phyloP scores from a whole-genome alignment of 345 rosid species.

The Lepidium didymum region DNA sequence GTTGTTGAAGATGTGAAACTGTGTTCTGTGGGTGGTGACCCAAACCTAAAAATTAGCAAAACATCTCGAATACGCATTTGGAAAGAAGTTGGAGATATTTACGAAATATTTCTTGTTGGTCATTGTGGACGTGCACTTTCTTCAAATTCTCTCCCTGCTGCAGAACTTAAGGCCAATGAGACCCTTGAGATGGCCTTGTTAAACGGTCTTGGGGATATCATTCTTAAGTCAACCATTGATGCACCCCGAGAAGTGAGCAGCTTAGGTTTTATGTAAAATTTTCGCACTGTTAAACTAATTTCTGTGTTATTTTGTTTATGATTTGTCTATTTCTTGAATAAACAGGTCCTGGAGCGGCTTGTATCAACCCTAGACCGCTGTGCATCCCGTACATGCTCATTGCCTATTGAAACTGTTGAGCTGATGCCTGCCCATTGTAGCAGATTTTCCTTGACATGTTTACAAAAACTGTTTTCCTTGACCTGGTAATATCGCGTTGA shows the following conservation, averaged over 20 bases:
- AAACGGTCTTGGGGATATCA: constrained; percentile 64
- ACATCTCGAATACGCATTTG: constrained; percentile 70
- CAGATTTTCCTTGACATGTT: constrained; percentile 83
- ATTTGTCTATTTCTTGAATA: constrained; percentile 3
- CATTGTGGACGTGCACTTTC: constrained; percentile 95
- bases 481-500: constrained; percentile 49
- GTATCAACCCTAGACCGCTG: constrained; percentile 87
- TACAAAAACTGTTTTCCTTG: constrained; percentile 70
- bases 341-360: constrained; percentile 70
- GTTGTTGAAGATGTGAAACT: constrained; percentile 59
- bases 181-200: constrained; percentile 77
- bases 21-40: constrained; percentile 27
- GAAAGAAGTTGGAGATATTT: constrained; percentile 96
- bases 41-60: constrained; percentile 49
- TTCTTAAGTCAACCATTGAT: constrained; percentile 69
- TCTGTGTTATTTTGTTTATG: neutral
- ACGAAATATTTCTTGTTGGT: constrained; percentile 88
- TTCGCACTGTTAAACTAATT: neutral
- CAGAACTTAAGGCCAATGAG: constrained; percentile 57
- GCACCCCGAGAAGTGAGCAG: constrained; percentile 72
- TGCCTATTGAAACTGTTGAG: constrained; percentile 93
- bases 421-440: constrained; percentile 93
- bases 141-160: constrained; percentile 59
- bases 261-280: constrained; percentile 14
- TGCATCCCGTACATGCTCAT: constrained; percentile 92